These are phyloP conservation scores for Penicillium capsulatum DNA, from an alignment of 2,329 filamentous ascomycete species.

Conservation along the genomic window DNA sequence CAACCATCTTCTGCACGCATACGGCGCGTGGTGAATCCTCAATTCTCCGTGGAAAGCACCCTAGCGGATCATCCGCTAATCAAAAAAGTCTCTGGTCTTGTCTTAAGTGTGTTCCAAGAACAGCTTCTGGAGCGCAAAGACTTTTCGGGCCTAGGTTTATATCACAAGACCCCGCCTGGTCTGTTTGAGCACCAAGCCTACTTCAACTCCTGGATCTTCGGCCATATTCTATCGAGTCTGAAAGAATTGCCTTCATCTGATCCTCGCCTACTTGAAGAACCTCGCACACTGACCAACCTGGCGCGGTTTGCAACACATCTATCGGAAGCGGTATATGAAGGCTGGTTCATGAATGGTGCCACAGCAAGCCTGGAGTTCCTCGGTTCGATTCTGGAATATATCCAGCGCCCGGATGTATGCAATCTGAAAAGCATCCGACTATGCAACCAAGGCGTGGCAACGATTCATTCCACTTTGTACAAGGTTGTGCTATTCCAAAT, in stretches of 20 bases:
- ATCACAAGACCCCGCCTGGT: conserved; percentile 81
- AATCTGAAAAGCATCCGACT: conserved; percentile 82
- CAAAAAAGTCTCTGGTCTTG: conserved; percentile 71
- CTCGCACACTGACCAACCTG: conserved; percentile 80
- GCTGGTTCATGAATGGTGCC: conserved; percentile 90
- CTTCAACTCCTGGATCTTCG: conserved; percentile 85
- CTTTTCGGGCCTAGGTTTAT: conserved; percentile 81
- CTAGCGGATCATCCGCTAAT: conserved; percentile 64
- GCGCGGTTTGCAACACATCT: conserved; percentile 75
- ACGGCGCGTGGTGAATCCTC: conserved; percentile 58
- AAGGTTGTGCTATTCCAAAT: conserved; percentile 74
- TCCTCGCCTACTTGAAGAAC: conserved; percentile 70
- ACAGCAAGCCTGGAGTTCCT: conserved; percentile 80
- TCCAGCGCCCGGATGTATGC: conserved; percentile 79
- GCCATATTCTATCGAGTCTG: conserved; percentile 67
- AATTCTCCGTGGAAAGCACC: conserved; percentile 47
- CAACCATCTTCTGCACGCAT: conserved; percentile 60
- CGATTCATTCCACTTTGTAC: conserved; percentile 72
- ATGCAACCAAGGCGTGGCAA: conserved; percentile 75
- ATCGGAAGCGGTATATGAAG: conserved; percentile 87
- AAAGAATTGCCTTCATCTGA: conserved; percentile 66
- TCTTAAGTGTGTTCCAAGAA: conserved; percentile 76
- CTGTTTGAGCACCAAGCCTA: conserved; percentile 93
- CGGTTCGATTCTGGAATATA: conserved; percentile 78
- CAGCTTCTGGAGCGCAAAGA: conserved; percentile 84